Evolutionary conservation across 202 grass and related monocot genomes (phyloP).

Genomic region (Digitaria exilis): DNA sequence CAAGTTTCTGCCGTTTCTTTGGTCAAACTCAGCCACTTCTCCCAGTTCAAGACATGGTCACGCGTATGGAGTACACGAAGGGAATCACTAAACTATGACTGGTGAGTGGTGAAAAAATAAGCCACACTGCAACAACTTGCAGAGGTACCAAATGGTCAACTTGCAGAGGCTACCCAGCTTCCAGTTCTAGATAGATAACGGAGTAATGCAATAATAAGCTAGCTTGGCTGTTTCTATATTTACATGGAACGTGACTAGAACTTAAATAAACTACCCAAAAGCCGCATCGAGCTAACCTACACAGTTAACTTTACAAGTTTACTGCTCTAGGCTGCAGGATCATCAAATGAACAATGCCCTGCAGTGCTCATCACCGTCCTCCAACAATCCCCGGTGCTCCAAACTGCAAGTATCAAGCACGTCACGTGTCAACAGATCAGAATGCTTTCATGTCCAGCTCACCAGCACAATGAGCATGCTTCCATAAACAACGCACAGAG

Average conservation of each 20-base stretch:
- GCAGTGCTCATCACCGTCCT: slow-evolving; percentile 45
- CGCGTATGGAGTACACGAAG: no score
- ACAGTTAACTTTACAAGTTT: slow-evolving; percentile 2
- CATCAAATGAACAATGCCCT: not conserved
- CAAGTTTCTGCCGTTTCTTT: not conserved
- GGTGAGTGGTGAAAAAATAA: no score
- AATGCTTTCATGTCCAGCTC: slow-evolving; percentile 12
- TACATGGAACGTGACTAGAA: slow-evolving; percentile 8
- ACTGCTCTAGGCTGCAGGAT: not conserved
- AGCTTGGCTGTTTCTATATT: not conserved
- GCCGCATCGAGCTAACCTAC: not conserved
- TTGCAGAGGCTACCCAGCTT: not conserved
- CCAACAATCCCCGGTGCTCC: slow-evolving; percentile 72
- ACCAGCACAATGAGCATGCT: not conserved
- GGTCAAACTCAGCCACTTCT: slow-evolving; percentile 39
- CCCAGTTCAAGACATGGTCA: no score
- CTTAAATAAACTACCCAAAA: slow-evolving; percentile 7
- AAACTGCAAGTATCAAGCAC: slow-evolving; percentile 47
- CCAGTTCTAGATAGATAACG: not conserved
- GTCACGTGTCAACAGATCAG: not conserved
- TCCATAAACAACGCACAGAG: not conserved
- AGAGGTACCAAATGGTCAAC: no score
- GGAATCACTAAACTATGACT: no score
- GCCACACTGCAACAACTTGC: not conserved
- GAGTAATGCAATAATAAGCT: not conserved